Base-by-base conservation (phyloP, 306 rosid genomes). In the Arachis stenosperma region DNA sequence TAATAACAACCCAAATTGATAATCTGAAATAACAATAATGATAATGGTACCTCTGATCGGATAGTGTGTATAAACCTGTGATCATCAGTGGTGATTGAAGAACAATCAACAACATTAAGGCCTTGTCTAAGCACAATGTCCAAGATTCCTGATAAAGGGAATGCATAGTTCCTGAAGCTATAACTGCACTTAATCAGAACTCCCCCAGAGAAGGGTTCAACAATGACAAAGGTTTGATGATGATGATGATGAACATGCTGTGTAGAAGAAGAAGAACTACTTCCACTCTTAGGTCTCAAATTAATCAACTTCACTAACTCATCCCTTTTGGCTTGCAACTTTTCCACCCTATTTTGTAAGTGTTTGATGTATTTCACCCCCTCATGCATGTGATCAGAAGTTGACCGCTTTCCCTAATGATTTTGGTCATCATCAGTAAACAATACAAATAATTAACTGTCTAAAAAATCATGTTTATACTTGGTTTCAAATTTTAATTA, bases 321-420 rank as follows among this genome's bases (percentile, higher is more conserved):
- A 50, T 87, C 88, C 70, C 75, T 89, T 75, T 66, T 80, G 29
- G 46, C 60, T 52, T 48, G 42, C 73, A 84, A 69, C 14, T 66
- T 73, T 62, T 79, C 64, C 61, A 84, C 85, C 76, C 71, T 84
- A 55, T 70, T 67, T 74, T 73, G 53, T 43, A 80, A 37, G 47
- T 84, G 68, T 5, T 83, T 82, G 71, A 89, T 87, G 14, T 89
- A 83, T 51, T 83, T 84, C 42, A 74, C 81, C 5, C 96, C 91
- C 85, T 70, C 92, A 22, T 79, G 52, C 46, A 89, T 62, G 63
- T 84, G 85, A 79, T 91, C 90, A 0, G 87, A 71, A 42, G 69
- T 52, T 2, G 95, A 79, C 14, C 95, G 89, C 54, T 84, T 91
- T 70, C 95, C 97, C 95, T 91, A 17, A 27, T 70, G 0, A 64